A percentile compares a stretch with the other conserved stretches of the same genome.
phyloP scores from a whole-genome alignment of 202 grass and related monocot species.

The Hordeum pubiflorum region DNA sequence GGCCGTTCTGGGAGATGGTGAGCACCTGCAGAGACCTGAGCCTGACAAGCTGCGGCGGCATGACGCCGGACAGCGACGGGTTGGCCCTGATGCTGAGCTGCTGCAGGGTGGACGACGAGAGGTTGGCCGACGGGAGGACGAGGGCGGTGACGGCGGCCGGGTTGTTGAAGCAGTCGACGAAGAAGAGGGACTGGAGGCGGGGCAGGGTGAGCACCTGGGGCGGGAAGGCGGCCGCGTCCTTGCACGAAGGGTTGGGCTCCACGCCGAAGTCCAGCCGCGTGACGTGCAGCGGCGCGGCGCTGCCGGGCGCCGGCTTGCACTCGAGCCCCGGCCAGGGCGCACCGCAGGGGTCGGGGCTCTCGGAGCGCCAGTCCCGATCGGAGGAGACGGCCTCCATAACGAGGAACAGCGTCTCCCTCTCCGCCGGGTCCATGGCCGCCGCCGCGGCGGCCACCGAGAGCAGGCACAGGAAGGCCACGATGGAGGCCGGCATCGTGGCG shows the following conservation, averaged over 20 bases:
- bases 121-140: constrained; percentile 35
- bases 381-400: constrained; percentile 89
- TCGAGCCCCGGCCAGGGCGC: constrained; percentile 83
- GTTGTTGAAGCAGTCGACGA: constrained; percentile 77
- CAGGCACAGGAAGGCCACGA: constrained; percentile 23
- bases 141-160: constrained; percentile 33
- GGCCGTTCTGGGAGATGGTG: constrained; percentile 59
- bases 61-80: constrained; percentile 44
- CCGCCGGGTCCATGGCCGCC: constrained; percentile 39
- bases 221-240: constrained; percentile 52
- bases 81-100: constrained; percentile 80
- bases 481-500: constrained; percentile 19
- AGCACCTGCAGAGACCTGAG: constrained; percentile 59
- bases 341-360: constrained; percentile 70
- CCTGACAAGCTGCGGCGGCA: constrained; percentile 32
- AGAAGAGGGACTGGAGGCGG: constrained; percentile 71
- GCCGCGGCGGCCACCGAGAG: not conserved
- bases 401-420: constrained; percentile 64
- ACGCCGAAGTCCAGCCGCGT: constrained; percentile 82
- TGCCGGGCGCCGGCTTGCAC: constrained; percentile 45
- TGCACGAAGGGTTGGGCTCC: constrained; percentile 74
- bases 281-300: constrained; percentile 39
- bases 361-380: constrained; percentile 68
- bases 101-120: constrained; percentile 45
- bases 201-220: constrained; percentile 50